Evolutionary conservation across 352 stramenopile species (phyloP), one percentile per base, ranked within the genome.

Genomic region (Pythium periplocum): DNA sequence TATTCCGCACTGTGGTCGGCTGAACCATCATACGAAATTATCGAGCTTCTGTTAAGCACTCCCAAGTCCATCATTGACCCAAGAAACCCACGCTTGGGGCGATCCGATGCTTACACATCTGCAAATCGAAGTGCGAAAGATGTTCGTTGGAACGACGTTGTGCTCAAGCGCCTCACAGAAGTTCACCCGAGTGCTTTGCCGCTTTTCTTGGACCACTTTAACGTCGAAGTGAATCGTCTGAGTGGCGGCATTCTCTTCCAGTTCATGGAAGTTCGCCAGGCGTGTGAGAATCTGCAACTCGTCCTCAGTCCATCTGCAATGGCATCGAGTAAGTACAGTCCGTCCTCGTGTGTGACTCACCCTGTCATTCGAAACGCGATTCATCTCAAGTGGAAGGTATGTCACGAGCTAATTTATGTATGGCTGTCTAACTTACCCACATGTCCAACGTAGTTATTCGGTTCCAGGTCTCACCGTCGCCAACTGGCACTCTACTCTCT

Each of bases 341-440:
- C 68, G 17, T 64, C 69, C 35, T 71, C 64, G 3, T 62, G 64
- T 35, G 65, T 84, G 30, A 73, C 66, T 0, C 73, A 84, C 45
- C 71, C 73, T 45, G 70, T 76, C 12, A 59, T 84, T 40, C 66
- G 68, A 1, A 81, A 84, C 45, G 73, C 71, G 4, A 72, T 84
- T 30, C 60, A 70, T 35, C 59, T 79, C 26, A 81, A 81, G 54
- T 84, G 73, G 73, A 65, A 76, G 59, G 60, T 80, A 60, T 6
- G 44, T 45, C 10, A 35, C 7, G 35, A 30, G 45, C 6, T 36
- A 1, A 30, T 31, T 44, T 49, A 4, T 26, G 17, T 26, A 26
- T 26, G 17, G 17, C 17, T 26, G 17, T 26, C 17, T 26, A 26
- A 26, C 17, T 26, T 26, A 26, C 17, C 17, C 17, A 26, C 17